Evolutionary conservation across 2,329 filamentous ascomycete genomes (phyloP).

Genomic region (Corinectria fuckeliana): DNA sequence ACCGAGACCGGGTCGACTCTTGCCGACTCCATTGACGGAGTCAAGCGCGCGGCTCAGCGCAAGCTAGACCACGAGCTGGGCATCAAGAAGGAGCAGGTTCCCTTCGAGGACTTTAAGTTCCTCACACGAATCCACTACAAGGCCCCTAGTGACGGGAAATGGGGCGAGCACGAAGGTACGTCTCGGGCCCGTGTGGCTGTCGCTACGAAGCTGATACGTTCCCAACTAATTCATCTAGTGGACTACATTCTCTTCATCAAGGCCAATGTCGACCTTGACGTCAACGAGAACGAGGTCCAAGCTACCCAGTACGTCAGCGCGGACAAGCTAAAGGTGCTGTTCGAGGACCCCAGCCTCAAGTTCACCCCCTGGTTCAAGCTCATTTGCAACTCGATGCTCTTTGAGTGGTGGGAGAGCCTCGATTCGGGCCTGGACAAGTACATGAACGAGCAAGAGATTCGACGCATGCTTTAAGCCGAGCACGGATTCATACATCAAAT

Average conservation of each 20-base stretch:
- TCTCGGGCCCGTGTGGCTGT: constrained; percentile 24
- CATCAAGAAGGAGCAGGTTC: constrained; percentile 87
- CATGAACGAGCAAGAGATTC: constrained; percentile 83
- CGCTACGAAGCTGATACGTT: not conserved
- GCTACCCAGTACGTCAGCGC: constrained; percentile 84
- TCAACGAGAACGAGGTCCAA: constrained; percentile 88
- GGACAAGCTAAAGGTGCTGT: constrained; percentile 83
- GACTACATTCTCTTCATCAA: constrained; percentile 99
- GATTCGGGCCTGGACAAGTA: constrained; percentile 84
- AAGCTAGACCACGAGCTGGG: constrained; percentile 96
- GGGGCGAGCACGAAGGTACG: constrained; percentile 98
- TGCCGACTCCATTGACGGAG: constrained; percentile 79
- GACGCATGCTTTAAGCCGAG: constrained; percentile 69
- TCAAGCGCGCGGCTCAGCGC: constrained; percentile 88
- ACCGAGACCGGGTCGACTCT: constrained; percentile 88
- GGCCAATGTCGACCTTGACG: constrained; percentile 82
- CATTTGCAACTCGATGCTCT: constrained; percentile 97
- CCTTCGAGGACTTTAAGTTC: constrained; percentile 89
- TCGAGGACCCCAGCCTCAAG: constrained; percentile 77
- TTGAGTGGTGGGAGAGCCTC: constrained; percentile 94
- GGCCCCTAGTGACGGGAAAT: constrained; percentile 94
- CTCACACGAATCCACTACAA: constrained; percentile 98
- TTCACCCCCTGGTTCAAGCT: constrained; percentile 99
- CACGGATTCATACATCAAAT: not conserved
- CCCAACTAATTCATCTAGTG: constrained; percentile 59